A percentile compares a stretch with the other conserved stretches of the same genome.
phyloP scores from a whole-genome alignment of 768 basidiomycete genomes.

The Pleurotus salmoneostramineus region DNA sequence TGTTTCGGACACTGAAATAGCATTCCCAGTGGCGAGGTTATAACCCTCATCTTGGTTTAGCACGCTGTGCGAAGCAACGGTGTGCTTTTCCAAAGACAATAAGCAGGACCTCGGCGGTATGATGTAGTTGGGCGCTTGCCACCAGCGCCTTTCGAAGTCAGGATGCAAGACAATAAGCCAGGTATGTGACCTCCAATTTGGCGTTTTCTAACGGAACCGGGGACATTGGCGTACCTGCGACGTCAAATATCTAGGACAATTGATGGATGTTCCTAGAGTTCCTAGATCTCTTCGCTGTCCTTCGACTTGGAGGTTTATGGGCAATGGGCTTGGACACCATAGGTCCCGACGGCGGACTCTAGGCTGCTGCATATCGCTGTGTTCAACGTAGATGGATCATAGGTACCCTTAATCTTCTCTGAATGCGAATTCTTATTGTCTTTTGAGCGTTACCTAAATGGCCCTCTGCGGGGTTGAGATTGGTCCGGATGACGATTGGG shows the following conservation, averaged over 20 bases:
- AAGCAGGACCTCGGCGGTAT: background rate
- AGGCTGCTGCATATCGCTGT: too few species aligned
- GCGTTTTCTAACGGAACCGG: background rate
- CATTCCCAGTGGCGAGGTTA: background rate
- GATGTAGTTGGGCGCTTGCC: background rate
- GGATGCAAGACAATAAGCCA: background rate
- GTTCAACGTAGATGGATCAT: too few species aligned
- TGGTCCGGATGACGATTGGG: background rate
- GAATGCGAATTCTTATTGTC: too few species aligned
- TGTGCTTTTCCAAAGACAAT: conserved; percentile 2
- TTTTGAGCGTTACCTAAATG: too few species aligned
- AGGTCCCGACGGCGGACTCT: background rate
- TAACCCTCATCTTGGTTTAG: background rate
- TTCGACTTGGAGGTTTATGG: background rate
- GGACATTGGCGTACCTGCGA: background rate
- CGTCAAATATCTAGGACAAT: background rate
- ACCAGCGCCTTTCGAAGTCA: background rate
- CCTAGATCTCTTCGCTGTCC: background rate
- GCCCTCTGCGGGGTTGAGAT: too few species aligned
- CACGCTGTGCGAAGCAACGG: background rate
- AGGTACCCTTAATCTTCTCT: too few species aligned
- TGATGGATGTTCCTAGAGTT: background rate
- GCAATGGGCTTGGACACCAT: background rate
- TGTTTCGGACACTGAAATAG: conserved; percentile 2
- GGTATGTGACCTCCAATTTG: background rate